Base-by-base conservation (phyloP, 257 asterid genomes). In the Primulina huaijiensis region DNA sequence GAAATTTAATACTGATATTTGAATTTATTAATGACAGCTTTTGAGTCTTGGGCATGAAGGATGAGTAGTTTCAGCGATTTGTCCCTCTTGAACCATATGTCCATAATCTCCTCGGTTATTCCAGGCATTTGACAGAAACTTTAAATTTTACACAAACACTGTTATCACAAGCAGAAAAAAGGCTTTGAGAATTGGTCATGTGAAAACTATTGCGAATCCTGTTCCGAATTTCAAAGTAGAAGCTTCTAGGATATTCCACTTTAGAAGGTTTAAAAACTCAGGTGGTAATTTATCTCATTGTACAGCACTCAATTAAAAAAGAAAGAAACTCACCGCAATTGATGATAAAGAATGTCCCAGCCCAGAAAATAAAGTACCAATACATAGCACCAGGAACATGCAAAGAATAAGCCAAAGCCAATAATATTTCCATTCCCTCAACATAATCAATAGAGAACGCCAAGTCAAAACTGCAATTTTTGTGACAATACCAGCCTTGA, bases 341-440 rank as follows among this genome's bases (percentile, higher is more conserved):
- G 99, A 94, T 60, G 98, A 94, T 78, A 94, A 79, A 71, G 99
- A 89, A 87, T 94, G 99, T 46, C 98, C 98, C 84, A 88, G 81
- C 70, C 96, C 96, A 61, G 96, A 91, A 78, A 94, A 94, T 11
- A 84, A 83, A 7, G 98, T 89, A 60, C 96, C 95, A 38, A 94
- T 79, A 74, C 95, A 87, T 65, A 89, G 82, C 2, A 97, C 80
- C 73, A 94, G 81, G 82, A 94, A 85, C 87, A 85, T 85, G 81
- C 84, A 85, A 20, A 94, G 82, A 70, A 91, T 81, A 75, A 94
- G 80, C 77, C 99, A 95, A 71, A 94, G 96, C 99, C 99, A 94
- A 73, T 94, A 94, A 76, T 88, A 94, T 66, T 94, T 91, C 98
- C 97, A 94, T 84, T 94, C 99, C 80, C 99, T 89, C n/a, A 96